Evolutionary conservation across 2,329 filamentous ascomycete species (phyloP), one percentile per base, ranked within the genome.

Genomic region (Aspergillus vadensis): DNA sequence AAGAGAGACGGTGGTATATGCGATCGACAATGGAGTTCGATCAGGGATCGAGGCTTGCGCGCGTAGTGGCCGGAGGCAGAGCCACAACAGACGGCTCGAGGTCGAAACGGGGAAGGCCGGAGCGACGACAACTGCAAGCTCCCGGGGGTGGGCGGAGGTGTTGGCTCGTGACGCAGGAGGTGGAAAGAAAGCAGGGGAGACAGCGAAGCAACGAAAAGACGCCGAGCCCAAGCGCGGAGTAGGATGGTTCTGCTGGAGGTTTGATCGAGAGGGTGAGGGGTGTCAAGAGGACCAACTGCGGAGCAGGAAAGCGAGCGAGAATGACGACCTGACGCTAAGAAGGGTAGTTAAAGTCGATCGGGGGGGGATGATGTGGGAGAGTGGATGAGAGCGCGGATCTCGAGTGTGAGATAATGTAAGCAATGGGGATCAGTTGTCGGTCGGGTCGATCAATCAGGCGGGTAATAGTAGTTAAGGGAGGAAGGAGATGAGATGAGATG

Each of bases 241-340:
- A 54, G 47, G 25, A 36, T 53, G 58, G 60, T 41, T 59, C 50
- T 41, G 50, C 27, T 61, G 56, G 36, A 15, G 56, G 48, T 55
- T 54, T 55, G 60, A 59, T 55, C 44, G 50, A 30, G 58, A 55
- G 58, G 62, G 63, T 67, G 63, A 70, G 66, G 64, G 66, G 67
- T 56, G 68, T 63, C 61, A 65, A 62, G 62, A 65, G 32, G 3
- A 61, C 64, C 60, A 65, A 65, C 63, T 65, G 63, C 63, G 65
- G 68, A 70, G 68, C 61, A 65, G 58, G 50, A 64, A 63, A 59
- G 58, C 59, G 65, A 66, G 64, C 52, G 65, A 67, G 62, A 65
- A 58, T 63, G 67, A 64, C 63, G 65, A 70, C 61, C 63, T 60
- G 63, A 68, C 63, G 66, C 67, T 68, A 68, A 65, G 57, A 65